These are phyloP conservation scores for Tylopilus sp. DNA, from an alignment of 768 basidiomycete species.

Conservation along the genomic window DNA sequence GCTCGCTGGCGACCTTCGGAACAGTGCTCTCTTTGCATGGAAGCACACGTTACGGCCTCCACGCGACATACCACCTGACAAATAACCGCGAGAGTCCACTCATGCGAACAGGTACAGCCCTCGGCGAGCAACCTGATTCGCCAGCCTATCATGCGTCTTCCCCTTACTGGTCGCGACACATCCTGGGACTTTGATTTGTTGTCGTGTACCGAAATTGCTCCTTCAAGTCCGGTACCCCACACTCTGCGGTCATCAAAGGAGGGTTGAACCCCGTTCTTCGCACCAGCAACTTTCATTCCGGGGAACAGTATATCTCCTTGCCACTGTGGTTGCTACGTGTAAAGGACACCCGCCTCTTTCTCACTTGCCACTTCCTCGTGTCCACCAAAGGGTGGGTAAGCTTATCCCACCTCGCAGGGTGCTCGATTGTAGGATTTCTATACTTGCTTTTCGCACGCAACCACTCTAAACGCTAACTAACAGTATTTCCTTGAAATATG, in stretches of 20 bases:
- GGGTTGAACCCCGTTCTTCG: background rate
- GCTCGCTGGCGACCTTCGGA: background rate
- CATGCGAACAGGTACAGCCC: conserved; percentile 3
- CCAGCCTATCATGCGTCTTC: background rate
- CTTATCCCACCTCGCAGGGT: conserved; percentile 3
- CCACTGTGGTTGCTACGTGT: background rate
- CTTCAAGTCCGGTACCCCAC: conserved; percentile 1
- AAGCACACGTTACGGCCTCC: background rate
- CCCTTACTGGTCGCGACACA: background rate
- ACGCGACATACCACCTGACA: background rate
- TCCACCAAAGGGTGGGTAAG: background rate
- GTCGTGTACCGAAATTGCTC: background rate
- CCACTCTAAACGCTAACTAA: conserved; percentile 13
- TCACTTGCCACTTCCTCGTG: background rate
- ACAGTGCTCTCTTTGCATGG: background rate
- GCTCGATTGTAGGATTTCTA: background rate
- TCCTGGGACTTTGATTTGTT: no score
- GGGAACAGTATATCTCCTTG: background rate
- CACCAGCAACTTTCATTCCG: background rate
- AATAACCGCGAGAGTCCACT: background rate
- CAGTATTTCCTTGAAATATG: background rate
- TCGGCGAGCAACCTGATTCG: background rate
- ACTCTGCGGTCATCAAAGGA: background rate
- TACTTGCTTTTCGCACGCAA: conserved; percentile 10
- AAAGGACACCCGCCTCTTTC: background rate